Percentiles rank a stretch among this genome's conserved stretches.
Evolutionary conservation across 768 basidiomycete genomes (phyloP).

Genomic region (Calvatia gigantea): DNA sequence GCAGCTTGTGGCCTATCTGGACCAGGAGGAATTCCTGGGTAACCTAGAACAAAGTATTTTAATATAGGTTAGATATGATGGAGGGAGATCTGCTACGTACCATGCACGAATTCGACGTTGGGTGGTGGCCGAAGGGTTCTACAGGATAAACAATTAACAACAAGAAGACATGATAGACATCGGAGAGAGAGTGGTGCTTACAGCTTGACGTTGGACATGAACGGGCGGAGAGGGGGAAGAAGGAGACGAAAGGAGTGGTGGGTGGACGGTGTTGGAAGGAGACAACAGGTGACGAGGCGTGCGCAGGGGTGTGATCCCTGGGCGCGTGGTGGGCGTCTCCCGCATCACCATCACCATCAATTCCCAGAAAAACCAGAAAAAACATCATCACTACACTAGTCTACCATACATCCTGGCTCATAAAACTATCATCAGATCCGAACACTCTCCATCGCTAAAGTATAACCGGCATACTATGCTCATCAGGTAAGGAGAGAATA

Average conservation of each 20-base stretch:
- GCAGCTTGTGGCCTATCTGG: slow-evolving; percentile 78
- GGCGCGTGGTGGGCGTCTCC: background rate
- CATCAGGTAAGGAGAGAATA: no score
- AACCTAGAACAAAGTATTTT: slow-evolving; percentile 41
- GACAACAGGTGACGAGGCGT: slow-evolving; percentile 3
- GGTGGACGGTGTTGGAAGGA: background rate
- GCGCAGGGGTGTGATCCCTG: background rate
- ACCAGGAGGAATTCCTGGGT: slow-evolving; percentile 82
- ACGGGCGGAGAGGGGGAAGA: background rate
- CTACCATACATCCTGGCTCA: background rate
- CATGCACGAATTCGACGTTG: slow-evolving; percentile 86
- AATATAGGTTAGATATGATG: slow-evolving; percentile 8
- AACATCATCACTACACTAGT: background rate
- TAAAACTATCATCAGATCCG: background rate
- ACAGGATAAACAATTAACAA: slow-evolving; percentile 7
- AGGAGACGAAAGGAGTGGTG: background rate
- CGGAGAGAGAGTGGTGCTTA: slow-evolving; percentile 15
- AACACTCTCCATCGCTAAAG: background rate
- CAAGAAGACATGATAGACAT: background rate
- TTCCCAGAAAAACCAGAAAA: background rate
- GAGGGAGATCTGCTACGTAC: slow-evolving; percentile 38
- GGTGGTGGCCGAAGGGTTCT: slow-evolving; percentile 85
- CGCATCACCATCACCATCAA: slow-evolving; percentile 7
- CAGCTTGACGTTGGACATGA: slow-evolving; percentile 36
- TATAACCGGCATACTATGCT: background rate